Conservation (phyloP, 2,329 filamentous ascomycete genomes). For the Venturia nashicola region DNA sequence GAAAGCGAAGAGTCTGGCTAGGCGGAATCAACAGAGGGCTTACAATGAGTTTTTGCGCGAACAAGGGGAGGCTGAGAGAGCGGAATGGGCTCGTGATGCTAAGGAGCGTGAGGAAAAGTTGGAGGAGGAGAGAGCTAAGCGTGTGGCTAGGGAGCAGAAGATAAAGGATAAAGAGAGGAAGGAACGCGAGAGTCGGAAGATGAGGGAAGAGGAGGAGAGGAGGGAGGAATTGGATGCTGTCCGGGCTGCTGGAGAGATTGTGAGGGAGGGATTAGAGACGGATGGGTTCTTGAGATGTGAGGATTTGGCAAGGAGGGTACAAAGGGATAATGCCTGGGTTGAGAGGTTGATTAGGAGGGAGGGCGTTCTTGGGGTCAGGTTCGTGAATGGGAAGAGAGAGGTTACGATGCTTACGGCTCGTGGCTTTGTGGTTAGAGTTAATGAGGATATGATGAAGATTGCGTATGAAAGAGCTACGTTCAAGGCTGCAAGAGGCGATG, state of each 20-base stretch:
- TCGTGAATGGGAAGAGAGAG: conserved; percentile 16
- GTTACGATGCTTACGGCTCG: conserved; percentile 28
- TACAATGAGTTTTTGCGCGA: conserved; percentile 39
- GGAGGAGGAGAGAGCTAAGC: conserved; percentile 29
- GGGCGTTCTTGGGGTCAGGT: conserved; percentile 24
- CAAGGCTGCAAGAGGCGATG: conserved; percentile 15
- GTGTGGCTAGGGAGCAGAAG: conserved; percentile 29
- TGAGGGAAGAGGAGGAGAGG: conserved; percentile 23
- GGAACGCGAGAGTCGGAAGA: conserved; percentile 27
- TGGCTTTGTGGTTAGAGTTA: conserved; percentile 31
- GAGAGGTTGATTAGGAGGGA: conserved; percentile 27
- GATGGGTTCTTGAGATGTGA: conserved; percentile 23
- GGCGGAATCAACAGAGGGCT: conserved; percentile 28
- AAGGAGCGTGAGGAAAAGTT: conserved; percentile 33
- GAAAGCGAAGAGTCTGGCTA: conserved; percentile 35
- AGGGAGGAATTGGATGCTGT: conserved; percentile 24
- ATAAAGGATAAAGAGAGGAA: conserved; percentile 28
- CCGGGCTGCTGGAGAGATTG: conserved; percentile 16
- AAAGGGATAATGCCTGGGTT: conserved; percentile 30
- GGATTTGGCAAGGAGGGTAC: conserved; percentile 28
- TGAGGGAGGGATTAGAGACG: conserved; percentile 20
- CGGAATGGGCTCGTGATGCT: conserved; percentile 28
- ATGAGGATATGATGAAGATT: conserved; percentile 24
- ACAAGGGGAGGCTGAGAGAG: conserved; percentile 33
- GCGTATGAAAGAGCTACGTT: conserved; percentile 25